Conservation (phyloP, 2,329 filamentous ascomycete species). For the Talaromyces sp. region DNA sequence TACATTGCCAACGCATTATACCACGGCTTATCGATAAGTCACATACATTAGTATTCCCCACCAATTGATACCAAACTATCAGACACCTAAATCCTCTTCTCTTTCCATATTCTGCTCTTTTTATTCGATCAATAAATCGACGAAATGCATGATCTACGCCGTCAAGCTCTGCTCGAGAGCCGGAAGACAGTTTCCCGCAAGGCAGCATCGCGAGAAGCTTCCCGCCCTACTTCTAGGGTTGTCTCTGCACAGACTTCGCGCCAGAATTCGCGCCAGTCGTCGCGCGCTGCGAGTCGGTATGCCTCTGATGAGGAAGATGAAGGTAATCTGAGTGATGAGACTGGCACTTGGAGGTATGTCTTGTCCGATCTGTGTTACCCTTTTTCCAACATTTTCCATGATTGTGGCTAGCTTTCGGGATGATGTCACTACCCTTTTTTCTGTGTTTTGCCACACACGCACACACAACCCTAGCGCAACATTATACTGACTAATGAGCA, state of each 20-base stretch:
- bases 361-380: conserved; percentile 23
- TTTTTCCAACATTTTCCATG: background rate
- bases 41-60: background rate
- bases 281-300: conserved; percentile 53
- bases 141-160: conserved; percentile 50
- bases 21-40: conserved; percentile 3
- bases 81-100: background rate
- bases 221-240: conserved; percentile 51
- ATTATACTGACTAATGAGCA: conserved; percentile 26
- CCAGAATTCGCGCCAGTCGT: conserved; percentile 52
- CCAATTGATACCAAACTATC: background rate
- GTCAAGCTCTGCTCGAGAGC: conserved; percentile 61
- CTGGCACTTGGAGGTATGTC: conserved; percentile 52
- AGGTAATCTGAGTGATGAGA: conserved; percentile 56
- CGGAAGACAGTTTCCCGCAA: conserved; percentile 64
- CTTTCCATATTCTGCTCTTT: background rate
- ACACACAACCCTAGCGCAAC: background rate
- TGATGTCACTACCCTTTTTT: conserved; percentile 32
- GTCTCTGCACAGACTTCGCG: conserved; percentile 54
- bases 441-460: conserved; percentile 1
- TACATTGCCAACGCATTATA: conserved; percentile 15
- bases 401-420: conserved; percentile 22
- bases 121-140: background rate
- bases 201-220: conserved; percentile 54
- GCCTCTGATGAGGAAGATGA: conserved; percentile 59